Evolutionary conservation across 2,329 filamentous ascomycete genomes (phyloP).

Genomic region (Neospermospora avenae): DNA sequence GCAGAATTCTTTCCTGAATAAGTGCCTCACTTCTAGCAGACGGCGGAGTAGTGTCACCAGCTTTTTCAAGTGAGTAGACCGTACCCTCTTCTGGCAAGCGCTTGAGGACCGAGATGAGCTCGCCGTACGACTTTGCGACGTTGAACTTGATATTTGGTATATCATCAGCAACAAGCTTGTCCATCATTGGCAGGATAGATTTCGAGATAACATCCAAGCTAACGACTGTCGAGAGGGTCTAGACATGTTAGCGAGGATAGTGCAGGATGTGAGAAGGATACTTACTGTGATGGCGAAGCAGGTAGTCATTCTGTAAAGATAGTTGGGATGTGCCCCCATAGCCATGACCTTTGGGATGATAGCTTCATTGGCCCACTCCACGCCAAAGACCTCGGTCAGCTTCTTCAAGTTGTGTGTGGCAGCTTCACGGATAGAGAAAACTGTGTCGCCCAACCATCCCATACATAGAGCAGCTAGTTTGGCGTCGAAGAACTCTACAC

Average conservation of each 20-base stretch:
- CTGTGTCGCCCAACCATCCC: slow-evolving; percentile 97
- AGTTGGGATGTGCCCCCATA: slow-evolving; percentile 98
- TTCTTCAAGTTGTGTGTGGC: slow-evolving; percentile 98
- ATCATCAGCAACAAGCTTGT: slow-evolving; percentile 87
- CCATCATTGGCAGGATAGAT: slow-evolving; percentile 92
- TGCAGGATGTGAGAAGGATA: slow-evolving; percentile 27
- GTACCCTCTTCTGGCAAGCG: slow-evolving; percentile 87
- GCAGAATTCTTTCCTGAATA: slow-evolving; percentile 81
- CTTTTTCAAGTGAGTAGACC: slow-evolving; percentile 79
- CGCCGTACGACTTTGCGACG: slow-evolving; percentile 93
- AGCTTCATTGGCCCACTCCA: slow-evolving; percentile 93
- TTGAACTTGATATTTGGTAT: slow-evolving; percentile 99
- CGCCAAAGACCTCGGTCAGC: slow-evolving; percentile 96
- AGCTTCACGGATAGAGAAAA: slow-evolving; percentile 97
- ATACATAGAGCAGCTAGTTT: slow-evolving; percentile 94
- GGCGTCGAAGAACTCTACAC: slow-evolving; percentile 97
- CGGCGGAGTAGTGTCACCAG: slow-evolving; percentile 56
- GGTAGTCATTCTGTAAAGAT: slow-evolving; percentile 99
- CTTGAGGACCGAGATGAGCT: slow-evolving; percentile 87
- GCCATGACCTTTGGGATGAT: slow-evolving; percentile 99
- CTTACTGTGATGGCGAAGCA: slow-evolving; percentile 97
- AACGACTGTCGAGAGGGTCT: slow-evolving; percentile 93
- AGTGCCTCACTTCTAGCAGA: slow-evolving; percentile 73
- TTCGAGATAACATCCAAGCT: slow-evolving; percentile 89
- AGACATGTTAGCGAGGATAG: slow-evolving; percentile 29